Evolutionary conservation across 2,329 filamentous ascomycete genomes (phyloP), one percentile per base, ranked within the genome.

Genomic region (Apiospora rasikravindrae): DNA sequence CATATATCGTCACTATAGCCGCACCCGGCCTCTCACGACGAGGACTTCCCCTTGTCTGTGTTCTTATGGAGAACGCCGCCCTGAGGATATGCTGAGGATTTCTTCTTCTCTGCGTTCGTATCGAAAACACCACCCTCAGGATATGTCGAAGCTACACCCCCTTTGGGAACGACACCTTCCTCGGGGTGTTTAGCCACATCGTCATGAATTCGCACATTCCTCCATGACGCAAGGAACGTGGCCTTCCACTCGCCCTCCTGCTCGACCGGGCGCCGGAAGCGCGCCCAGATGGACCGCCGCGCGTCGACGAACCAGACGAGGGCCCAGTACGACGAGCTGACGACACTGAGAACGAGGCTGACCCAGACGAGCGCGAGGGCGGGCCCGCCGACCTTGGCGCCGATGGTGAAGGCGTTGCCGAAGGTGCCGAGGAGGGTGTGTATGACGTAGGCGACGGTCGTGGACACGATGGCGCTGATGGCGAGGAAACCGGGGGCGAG

Each of bases 231-330:
- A 19, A 57, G 13, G 24, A 70, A 70, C 3, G 69, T 70, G 8
- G 37, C 24, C 69, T 64, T 61, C 51, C 53, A 70, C 13, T 64
- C 19, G 7, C 69, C 69, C 40, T 61, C 42, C 13, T 70, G 29
- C 33, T 70, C 69, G 2, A 11, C 51, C n/a, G 33, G 51, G 4
- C 69, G 69, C 24, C 69, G 49, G 37, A 42, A 47, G 14, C 69
- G 49, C 7, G 57, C 49, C 53, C n/a, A 70, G 33, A 64, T 19
- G 51, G 49, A 47, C 40, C 24, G 37, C 8, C 69, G 14, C n/a
- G 40, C 69, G 37, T 71, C 70, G 57, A 71, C 70, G 26, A 47
- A 71, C 70, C 70, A 71, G 42, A 71, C 47, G 13, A 68, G 45
- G 64, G 33, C 14, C 70, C 70, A 71, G 64, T 71, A 71, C 16